These are phyloP conservation scores for Hyphopichia wangnamkhiaoensis DNA, from an alignment of 1,139 yeast genomes.

Conservation along the genomic window DNA sequence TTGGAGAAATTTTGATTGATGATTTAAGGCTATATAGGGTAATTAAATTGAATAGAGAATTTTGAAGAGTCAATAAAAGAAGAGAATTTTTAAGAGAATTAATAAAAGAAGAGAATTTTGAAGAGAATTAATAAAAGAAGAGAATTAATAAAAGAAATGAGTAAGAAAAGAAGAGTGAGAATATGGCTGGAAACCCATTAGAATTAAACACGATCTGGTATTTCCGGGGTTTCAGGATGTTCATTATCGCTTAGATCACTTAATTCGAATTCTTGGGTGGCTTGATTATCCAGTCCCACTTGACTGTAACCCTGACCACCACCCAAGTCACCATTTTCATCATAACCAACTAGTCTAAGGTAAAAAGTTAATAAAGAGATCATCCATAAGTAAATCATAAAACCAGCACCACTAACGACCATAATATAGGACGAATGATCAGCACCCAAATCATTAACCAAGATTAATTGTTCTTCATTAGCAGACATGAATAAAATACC, in stretches of 20 bases:
- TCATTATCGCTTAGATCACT: constrained; percentile 32
- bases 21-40: too few species aligned
- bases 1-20: too few species aligned
- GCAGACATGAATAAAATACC: constrained; percentile 91
- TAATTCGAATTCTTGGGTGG: constrained; percentile 34
- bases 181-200: too few species aligned
- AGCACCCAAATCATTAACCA: constrained; percentile 73
- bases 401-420: constrained; percentile 73
- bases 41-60: too few species aligned
- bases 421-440: constrained; percentile 84
- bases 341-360: constrained; percentile 50
- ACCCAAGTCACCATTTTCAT: constrained; percentile 38
- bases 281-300: not conserved
- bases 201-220: not conserved
- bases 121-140: too few species aligned
- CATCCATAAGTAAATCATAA: constrained; percentile 68
- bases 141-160: too few species aligned
- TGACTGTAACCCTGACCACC: constrained; percentile 3
- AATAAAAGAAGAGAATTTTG: too few species aligned
- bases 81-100: too few species aligned
- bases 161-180: not conserved
- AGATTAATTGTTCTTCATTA: constrained; percentile 77
- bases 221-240: not conserved
- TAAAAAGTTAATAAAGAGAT: constrained; percentile 58
- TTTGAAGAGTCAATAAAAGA: too few species aligned